Base-by-base conservation (phyloP, 768 basidiomycete genomes). In the Leccinum variicolor region DNA sequence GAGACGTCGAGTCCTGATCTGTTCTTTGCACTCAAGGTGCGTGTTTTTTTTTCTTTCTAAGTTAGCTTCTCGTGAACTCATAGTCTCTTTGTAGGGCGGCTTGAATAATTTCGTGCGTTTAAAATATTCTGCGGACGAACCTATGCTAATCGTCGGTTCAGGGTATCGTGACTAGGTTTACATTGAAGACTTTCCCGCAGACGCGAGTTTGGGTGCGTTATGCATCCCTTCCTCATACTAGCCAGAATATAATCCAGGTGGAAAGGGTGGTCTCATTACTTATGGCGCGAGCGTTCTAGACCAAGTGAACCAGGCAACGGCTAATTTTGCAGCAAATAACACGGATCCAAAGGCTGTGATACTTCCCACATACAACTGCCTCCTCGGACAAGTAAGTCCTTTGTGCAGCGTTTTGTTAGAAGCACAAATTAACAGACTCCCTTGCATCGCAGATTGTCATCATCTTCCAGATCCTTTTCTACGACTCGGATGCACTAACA, bases 101-200 rank as follows among this genome's bases (percentile, higher is more conserved):
- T 67, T 76, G 61, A 86, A 88, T 60, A 88, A 87, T 59, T 86
- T 84, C 56, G 79, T 78, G 43, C 8, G 69, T 52, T 13, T n/a
- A 19, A 23, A 36, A 6, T 10, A 2, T 21, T 55, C 21, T 46
- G 4, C 7, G 1, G 3, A 17, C 1, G 10, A 47, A 31, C 33
- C 6, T n/a, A 21, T 26, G 23, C 9, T 55, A 3, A 57, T 28
- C 25, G 7, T 13, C 1, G 3, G 6, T 41, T 14, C 36, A 79
- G 77, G 86, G 86, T 1, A 81, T 87, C 34, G 82, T 87, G 3
- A 87, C 85, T 1, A 76, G 69, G 43, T 82, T 87, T 62, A 82
- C 79, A 0, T 53, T 87, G 21, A 79, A 78, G 59, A 75, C 82
- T 0, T 77, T 76, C 63, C 79, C 85, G 7, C 84, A 86, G 69